phyloP scores from a whole-genome alignment of 1,284 basidiomycete species.

The Lentinula novae-zelandiae region DNA sequence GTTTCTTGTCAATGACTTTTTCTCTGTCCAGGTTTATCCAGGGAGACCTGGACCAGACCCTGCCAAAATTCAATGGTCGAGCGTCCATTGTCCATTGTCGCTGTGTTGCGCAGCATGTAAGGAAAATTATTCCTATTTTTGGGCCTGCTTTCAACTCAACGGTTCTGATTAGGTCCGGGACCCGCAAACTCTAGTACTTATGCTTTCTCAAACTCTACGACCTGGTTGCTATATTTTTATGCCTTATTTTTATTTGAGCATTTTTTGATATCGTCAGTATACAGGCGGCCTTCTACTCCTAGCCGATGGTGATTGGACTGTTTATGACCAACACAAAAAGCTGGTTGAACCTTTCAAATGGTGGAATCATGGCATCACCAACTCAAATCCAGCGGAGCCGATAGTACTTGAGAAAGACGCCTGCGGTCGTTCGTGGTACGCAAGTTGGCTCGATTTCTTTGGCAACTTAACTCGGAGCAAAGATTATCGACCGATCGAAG shows the following conservation, averaged over 20 bases:
- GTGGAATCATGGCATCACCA: background rate
- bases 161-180: slow-evolving; percentile 17
- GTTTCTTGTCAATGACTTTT: background rate
- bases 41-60: slow-evolving; percentile 19
- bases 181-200: slow-evolving; percentile 17
- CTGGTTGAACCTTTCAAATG: slow-evolving; percentile 20
- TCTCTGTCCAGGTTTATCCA: slow-evolving; percentile 20
- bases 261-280: background rate
- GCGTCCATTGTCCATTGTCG: slow-evolving; percentile 26
- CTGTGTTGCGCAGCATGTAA: slow-evolving; percentile 24
- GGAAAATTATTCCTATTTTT: background rate
- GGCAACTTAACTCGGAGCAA: slow-evolving; percentile 17
- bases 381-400: background rate
- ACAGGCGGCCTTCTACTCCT: slow-evolving; percentile 22
- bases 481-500: slow-evolving; percentile 18
- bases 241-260: background rate
- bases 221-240: slow-evolving; percentile 15
- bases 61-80: slow-evolving; percentile 19
- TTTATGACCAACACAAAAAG: slow-evolving; percentile 18
- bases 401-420: slow-evolving; percentile 7
- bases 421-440: slow-evolving; percentile 19
- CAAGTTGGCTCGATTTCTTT: slow-evolving; percentile 21
- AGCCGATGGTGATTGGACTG: slow-evolving; percentile 21
- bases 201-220: slow-evolving; percentile 18
- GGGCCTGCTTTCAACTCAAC: background rate